A percentile compares a stretch with the other conserved stretches of the same genome.
Evolutionary conservation across 208 protist genomes (phyloP).

Genomic region (Leptomonas seymouri): DNA sequence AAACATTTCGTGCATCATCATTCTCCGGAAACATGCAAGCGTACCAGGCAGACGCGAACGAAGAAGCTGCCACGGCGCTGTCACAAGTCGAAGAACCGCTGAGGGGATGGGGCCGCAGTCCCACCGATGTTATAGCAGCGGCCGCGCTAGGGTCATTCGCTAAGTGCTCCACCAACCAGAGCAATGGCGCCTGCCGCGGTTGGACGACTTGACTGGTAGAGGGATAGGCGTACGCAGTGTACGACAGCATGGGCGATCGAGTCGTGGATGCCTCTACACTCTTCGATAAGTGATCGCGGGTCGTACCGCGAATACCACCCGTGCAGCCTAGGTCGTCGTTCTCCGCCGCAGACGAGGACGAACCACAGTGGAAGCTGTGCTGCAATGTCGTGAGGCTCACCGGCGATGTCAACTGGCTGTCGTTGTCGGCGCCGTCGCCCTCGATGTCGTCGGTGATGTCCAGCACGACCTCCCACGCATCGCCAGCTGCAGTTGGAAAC

Average conservation of each 20-base stretch:
- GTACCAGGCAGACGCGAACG: conserved; percentile 15
- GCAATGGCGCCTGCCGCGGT: neutral
- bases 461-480: conserved; percentile 3
- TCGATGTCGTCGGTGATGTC: conserved; percentile 3
- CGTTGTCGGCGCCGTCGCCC: neutral
- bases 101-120: neutral
- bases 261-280: neutral
- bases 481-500: neutral
- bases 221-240: neutral
- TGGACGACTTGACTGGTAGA: neutral
- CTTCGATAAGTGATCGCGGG: no score
- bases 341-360: conserved; percentile 2
- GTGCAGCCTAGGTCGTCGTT: neutral
- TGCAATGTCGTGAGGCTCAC: neutral
- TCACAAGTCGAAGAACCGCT: neutral
- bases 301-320: neutral
- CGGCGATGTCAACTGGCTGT: no score
- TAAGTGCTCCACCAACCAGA: conserved; percentile 7
- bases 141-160: neutral
- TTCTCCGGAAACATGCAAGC: conserved; percentile 2
- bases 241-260: neutral
- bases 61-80: neutral
- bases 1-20: neutral
- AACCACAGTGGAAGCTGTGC: conserved; percentile 15
- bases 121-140: neutral